phyloP scores from a whole-genome alignment of 805 yeast species.

The Cyberlindnera xylosilytica region DNA sequence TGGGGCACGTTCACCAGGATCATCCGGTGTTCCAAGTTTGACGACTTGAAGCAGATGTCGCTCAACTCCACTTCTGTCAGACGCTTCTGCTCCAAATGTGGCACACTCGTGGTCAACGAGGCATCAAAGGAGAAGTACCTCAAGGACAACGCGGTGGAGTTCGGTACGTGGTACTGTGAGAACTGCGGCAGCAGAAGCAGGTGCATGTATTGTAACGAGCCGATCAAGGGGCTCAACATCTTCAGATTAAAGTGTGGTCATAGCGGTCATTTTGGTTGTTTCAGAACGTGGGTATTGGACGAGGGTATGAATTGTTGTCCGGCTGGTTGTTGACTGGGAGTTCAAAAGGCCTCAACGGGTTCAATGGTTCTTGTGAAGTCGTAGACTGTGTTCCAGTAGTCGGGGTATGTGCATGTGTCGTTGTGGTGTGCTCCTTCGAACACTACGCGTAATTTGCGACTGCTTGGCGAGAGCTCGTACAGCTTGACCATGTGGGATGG shows the following conservation, averaged over 20 bases:
- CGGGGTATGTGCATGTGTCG: slow-evolving; percentile 71
- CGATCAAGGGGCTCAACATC: slow-evolving; percentile 68
- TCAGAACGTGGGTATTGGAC: slow-evolving; percentile 70
- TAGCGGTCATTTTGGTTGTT: slow-evolving; percentile 78
- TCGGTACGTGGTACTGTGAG: slow-evolving; percentile 87
- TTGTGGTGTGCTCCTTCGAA: slow-evolving; percentile 73
- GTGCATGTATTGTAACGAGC: slow-evolving; percentile 75
- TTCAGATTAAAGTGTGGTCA: slow-evolving; percentile 76
- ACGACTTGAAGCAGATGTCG: slow-evolving; percentile 26
- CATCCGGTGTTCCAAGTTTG: slow-evolving; percentile 38
- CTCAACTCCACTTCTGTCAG: slow-evolving; percentile 37
- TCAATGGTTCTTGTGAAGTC: slow-evolving; percentile 42
- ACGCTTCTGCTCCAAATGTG: slow-evolving; percentile 61
- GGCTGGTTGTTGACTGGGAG: slow-evolving; percentile 42
- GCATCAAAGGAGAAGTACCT: slow-evolving; percentile 39
- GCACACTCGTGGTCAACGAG: slow-evolving; percentile 58
- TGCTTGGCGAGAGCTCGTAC: slow-evolving; percentile 48
- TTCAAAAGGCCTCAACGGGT: slow-evolving; percentile 16
- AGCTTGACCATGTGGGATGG: slow-evolving; percentile 73
- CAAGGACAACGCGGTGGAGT: slow-evolving; percentile 33
- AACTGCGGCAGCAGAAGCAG: slow-evolving; percentile 46
- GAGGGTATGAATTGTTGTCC: slow-evolving; percentile 74
- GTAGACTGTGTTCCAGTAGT: slow-evolving; percentile 71
- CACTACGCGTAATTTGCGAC: slow-evolving; percentile 47
- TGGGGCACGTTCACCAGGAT: slow-evolving; percentile 60